Percentiles rank a stretch among this genome's conserved stretches.
Conservation (phyloP, 2,329 filamentous ascomycete species). For the Zalaria obscura region DNA sequence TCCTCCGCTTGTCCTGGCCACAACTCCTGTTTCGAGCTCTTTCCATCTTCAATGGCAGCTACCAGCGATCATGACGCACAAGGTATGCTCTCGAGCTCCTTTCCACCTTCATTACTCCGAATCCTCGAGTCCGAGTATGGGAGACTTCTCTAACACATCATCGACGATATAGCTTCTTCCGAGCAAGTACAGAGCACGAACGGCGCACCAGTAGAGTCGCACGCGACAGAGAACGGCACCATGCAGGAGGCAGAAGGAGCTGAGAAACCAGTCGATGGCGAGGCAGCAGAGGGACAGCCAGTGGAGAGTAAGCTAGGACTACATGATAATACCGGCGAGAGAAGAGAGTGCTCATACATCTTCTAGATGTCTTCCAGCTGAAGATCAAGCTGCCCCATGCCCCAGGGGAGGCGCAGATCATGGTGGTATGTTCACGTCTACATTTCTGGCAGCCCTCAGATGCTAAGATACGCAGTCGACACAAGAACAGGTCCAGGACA, state of each 20-base stretch:
- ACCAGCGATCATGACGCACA: constrained; percentile 3
- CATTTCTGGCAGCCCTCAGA: neutral
- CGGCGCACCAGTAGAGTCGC: neutral
- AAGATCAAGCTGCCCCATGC: constrained; percentile 71
- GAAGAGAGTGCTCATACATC: neutral
- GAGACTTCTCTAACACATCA: neutral
- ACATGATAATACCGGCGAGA: constrained; percentile 1
- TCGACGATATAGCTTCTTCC: neutral
- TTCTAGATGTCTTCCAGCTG: constrained; percentile 48
- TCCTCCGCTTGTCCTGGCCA: neutral
- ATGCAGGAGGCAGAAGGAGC: constrained; percentile 1
- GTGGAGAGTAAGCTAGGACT: neutral
- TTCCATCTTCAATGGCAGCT: constrained; percentile 4
- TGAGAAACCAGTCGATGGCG: neutral
- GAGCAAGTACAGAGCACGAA: neutral
- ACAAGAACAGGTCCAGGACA: constrained; percentile 93
- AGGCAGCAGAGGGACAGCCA: constrained; percentile 1
- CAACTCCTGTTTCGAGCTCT: neutral
- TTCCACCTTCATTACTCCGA: neutral
- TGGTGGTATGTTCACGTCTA: constrained; percentile 41
- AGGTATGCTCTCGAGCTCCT: neutral
- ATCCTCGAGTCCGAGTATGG: neutral
- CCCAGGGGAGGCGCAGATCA: constrained; percentile 67
- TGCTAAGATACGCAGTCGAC: constrained; percentile 17
- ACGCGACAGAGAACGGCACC: neutral